Base-by-base conservation (phyloP, 352 stramenopile genomes). In the Pythium apleroticum region DNA sequence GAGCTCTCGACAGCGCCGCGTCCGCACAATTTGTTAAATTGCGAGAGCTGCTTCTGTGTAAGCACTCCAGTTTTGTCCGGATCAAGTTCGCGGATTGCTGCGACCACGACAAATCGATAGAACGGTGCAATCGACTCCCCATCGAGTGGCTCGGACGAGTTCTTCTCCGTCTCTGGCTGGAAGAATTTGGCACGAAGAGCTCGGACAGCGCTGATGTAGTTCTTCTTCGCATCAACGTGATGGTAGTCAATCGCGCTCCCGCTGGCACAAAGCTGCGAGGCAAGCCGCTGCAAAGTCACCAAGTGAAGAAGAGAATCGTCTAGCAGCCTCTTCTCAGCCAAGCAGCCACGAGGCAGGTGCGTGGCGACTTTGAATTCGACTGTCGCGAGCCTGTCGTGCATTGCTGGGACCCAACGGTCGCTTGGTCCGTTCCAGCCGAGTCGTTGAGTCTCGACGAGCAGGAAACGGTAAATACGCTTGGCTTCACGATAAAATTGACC, bases 91-190 rank as follows among this genome's bases (percentile, higher is more conserved):
- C 64, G 52, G 57, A 91, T 86, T 12, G 78, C 75, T 24, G 73
- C 78, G 2, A 74, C 77, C 0, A 93, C 63, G 0, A 91, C 73
- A 63, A 89, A 90, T 8, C 71, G 75, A 57, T 91, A 91, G 43
- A 93, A 89, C 0, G 84, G 82, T 0, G 72, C 70, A 25, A 91
- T 77, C 37, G 64, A 43, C 20, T 55, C 19, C 24, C 7, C 41
- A 50, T 66, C 65, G 2, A 33, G 27, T 30, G 52, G 31, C 15
- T 64, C 56, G 17, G 53, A 22, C 4, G 35, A 14, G 10, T 3
- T 45, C 27, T 41, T 66, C 33, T 37, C 49, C 1, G 46, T 72
- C 56, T 90, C 76, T 8, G 75, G 58, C 19, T 80, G 66, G 43
- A 91, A 89, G 60, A 91, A 89, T 25, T 83, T 88, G 24, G 81